Conservation (phyloP, 257 asterid species). For the Gentiana dahurica region DNA sequence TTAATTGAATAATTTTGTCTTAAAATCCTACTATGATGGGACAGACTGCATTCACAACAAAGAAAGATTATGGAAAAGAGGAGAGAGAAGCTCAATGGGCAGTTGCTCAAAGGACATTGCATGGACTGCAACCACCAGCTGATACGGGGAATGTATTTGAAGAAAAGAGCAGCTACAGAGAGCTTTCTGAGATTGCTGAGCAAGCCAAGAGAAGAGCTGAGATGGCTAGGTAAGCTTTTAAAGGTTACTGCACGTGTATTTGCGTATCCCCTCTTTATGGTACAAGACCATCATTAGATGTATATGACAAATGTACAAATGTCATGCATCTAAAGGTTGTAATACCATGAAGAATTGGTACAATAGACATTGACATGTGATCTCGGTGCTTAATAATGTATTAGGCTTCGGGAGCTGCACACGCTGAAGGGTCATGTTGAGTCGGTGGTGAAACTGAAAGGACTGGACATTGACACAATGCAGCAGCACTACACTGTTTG, state of each 20-base stretch:
- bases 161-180: slow-evolving; percentile 82
- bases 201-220: slow-evolving; percentile 95
- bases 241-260: too few relatives aligned
- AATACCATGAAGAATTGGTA: too few relatives aligned
- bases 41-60: slow-evolving; percentile 84
- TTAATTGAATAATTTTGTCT: too few relatives aligned
- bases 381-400: too few relatives aligned
- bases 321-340: too few relatives aligned
- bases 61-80: slow-evolving; percentile 73
- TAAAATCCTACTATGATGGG: background rate
- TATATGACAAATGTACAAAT: too few relatives aligned
- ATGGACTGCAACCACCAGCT: slow-evolving; percentile 62
- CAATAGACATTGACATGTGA: too few relatives aligned
- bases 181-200: slow-evolving; percentile 84
- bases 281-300: too few relatives aligned
- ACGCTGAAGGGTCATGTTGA: slow-evolving; percentile 13
- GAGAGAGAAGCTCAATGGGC: slow-evolving; percentile 99
- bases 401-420: too few relatives aligned
- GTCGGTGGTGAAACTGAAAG: slow-evolving; percentile 14
- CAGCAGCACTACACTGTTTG: slow-evolving; percentile 14
- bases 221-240: slow-evolving; percentile 54
- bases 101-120: slow-evolving; percentile 83
- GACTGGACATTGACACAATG: slow-evolving; percentile 13
- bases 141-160: slow-evolving; percentile 41
- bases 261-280: too few relatives aligned